Evolutionary conservation across 2,329 filamentous ascomycete genomes (phyloP), one percentile per base, ranked within the genome.

Genomic region (Dactylellina cionopaga): DNA sequence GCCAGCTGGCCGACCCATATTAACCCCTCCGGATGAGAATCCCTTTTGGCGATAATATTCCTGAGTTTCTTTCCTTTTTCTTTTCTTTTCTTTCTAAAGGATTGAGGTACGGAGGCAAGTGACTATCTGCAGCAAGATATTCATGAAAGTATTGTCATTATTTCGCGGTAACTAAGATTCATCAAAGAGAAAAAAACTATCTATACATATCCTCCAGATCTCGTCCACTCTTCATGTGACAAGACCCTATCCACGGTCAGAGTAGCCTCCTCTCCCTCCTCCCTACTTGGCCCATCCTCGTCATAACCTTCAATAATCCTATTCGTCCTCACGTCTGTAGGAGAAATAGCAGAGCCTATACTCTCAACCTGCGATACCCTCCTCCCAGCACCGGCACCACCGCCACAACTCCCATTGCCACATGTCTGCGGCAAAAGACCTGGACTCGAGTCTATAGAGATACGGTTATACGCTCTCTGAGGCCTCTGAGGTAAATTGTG

Each of bases 171-270:
- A 15, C 5, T 37, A 35, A 37, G 19, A 47, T 22, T n/a, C 17
- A 24, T 24, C 19, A 19, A 35, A 46, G 35, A 31, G 41, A 65
- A 37, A 4, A 27, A 33, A 17, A 33, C 9, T 22, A 51, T 54
- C 59, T 59, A 65, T 55, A 72, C 59, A 47, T 72, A 72, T 46
- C 68, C 59, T 24, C 66, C 52, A 13, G 68, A 29, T n/a, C 37
- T 52, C 46, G 54, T 65, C 59, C 52, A 72, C 25, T 65, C 66
- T 19, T 63, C 59, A 72, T 72, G 59, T 65, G 59, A 58, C 52
- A 64, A 31, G 17, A 59, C 29, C 22, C 35, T 24, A 43, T 71
- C 66, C 15, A 24, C 29, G 17, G 58, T 35, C 33, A 27, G 35
- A 29, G 44, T 22, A 46, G 41, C 43, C 17, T 49, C 44, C 37